Base-by-base conservation (phyloP, 176 grass and related monocot species). In the Neostapfia colusana region DNA sequence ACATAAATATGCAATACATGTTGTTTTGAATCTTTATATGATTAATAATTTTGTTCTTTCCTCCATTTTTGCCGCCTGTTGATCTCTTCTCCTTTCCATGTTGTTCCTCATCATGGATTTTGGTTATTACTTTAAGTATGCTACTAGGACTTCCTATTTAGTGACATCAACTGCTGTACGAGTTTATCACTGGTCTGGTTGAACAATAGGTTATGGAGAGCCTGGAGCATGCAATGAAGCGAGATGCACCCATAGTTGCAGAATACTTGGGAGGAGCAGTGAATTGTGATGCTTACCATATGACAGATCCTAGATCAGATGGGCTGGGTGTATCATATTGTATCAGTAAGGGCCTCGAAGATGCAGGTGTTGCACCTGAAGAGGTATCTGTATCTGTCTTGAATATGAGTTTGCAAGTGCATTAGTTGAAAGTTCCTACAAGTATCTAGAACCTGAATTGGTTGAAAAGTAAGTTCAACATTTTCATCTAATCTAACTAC, bases 251-350 rank as follows among this genome's bases (percentile, higher is more conserved):
- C 43, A 91, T 91, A 61, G 82, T 87, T 82, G 85, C 89, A 43
- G 89, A 91, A 62, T 91, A 85, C 39, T 77, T 91, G 61, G 89
- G 89, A 75, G 89, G 85, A 41, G 81, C 85, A 1, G 85, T 91
- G 62, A 91, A 84, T 54, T 91, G 89, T 79, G 89, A 91, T 85
- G 89, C 89, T 63, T 91, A 91, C 71, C 89, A 88, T 78, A 75
- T 91, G 89, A 91, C 89, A 57, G 78, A 91, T 69, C 89, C 89
- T 59, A 69, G 85, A 81, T 36, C 89, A 78, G 89, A 91, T 51
- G 89, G 89, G 26, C 28, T 84, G 59, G 85, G 89, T 68, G 84
- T 91, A 18, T 87, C 85, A 59, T 87, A 81, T 27, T 91, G 89
- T 78, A 85, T 91, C 25, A 74, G 44, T 24, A 84, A 82, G 69